Conservation (phyloP, 1,284 basidiomycete genomes). For the Flammula alnicola region DNA sequence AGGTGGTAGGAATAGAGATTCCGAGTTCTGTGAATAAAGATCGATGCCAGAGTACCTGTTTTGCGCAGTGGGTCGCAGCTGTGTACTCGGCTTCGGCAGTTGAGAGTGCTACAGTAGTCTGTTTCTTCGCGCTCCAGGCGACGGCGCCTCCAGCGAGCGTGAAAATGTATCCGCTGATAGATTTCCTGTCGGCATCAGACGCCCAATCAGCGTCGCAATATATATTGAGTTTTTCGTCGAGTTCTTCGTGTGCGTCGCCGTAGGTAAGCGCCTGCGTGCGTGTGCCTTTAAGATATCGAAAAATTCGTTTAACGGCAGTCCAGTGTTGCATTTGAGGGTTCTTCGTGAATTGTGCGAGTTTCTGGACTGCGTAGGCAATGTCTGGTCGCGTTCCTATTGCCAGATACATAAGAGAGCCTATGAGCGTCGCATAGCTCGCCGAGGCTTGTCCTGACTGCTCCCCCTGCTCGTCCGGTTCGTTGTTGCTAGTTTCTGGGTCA, state of each 20-base stretch:
- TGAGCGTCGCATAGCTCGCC: constrained; percentile 17
- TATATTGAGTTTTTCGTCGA: constrained; percentile 16
- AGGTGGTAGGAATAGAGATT: constrained; percentile 16
- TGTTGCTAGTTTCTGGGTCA: background rate
- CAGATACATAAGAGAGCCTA: constrained; percentile 34
- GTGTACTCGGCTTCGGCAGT: constrained; percentile 37
- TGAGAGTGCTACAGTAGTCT: constrained; percentile 33
- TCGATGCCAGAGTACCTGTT: constrained; percentile 37
- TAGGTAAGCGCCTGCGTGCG: constrained; percentile 24
- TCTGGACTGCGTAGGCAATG: constrained; percentile 27
- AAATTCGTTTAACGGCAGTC: constrained; percentile 31
- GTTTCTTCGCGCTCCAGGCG: constrained; percentile 43
- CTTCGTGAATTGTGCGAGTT: constrained; percentile 30
- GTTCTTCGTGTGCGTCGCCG: constrained; percentile 17
- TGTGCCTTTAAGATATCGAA: constrained; percentile 36
- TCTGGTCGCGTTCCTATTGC: no score
- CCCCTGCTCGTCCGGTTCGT: background rate
- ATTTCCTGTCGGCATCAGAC: constrained; percentile 28
- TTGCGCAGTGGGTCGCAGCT: constrained; percentile 32
- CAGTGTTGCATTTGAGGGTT: constrained; percentile 30
- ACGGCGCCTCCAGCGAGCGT: constrained; percentile 33
- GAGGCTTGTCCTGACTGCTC: background rate
- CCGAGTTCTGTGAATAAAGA: constrained; percentile 30
- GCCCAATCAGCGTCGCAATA: constrained; percentile 38
- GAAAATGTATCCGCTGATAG: constrained; percentile 36